A percentile compares a stretch with the other conserved stretches of the same genome.
These are phyloP conservation scores for Aegilops umbellulata DNA, from an alignment of 176 grass and related monocot species.

Conservation along the genomic window DNA sequence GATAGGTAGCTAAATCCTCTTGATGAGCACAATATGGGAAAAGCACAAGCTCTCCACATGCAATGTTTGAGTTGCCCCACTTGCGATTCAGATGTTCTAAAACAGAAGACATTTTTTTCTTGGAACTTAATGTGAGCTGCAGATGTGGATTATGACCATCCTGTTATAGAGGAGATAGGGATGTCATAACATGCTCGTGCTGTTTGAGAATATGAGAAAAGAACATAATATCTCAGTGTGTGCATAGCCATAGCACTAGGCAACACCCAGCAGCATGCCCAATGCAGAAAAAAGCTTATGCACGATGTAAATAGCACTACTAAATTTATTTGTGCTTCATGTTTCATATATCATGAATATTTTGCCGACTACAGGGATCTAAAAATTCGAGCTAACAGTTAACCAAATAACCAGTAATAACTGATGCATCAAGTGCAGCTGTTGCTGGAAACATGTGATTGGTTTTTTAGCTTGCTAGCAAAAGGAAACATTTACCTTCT, in stretches of 20 bases:
- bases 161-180: constrained; percentile 51
- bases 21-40: constrained; percentile 80
- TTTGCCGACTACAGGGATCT: constrained; percentile 17
- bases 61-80: constrained; percentile 81
- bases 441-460: neutral
- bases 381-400: neutral
- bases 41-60: constrained; percentile 81
- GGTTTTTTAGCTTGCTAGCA: constrained; percentile 16
- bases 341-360: constrained; percentile 16
- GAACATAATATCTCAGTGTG: constrained; percentile 18
- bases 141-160: constrained; percentile 92
- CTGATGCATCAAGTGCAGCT: neutral
- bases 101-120: constrained; percentile 95
- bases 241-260: constrained; percentile 3
- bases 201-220: constrained; percentile 29
- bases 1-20: constrained; percentile 71
- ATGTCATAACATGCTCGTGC: constrained; percentile 19
- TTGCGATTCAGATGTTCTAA: constrained; percentile 94
- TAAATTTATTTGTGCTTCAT: neutral
- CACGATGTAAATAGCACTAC: neutral
- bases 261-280: neutral
- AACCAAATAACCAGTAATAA: constrained; percentile 22
- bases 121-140: constrained; percentile 92
- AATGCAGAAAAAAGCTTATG: constrained; percentile 19
- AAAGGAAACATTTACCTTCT: constrained; percentile 69